A percentile compares a stretch with the other conserved stretches of the same genome.
Evolutionary conservation across 441 rosid genomes (phyloP).

Genomic region (Adansonia rubrostipa): DNA sequence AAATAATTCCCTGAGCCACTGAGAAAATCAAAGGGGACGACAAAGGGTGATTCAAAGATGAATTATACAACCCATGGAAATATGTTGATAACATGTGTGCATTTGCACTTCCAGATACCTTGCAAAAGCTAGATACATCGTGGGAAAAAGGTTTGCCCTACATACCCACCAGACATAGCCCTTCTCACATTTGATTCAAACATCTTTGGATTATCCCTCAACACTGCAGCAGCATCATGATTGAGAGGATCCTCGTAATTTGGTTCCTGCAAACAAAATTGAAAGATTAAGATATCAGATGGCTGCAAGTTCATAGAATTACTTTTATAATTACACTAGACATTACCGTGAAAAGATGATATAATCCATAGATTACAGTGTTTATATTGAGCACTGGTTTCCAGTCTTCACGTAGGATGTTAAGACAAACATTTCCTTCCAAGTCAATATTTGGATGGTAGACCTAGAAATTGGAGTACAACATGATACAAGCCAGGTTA

Average conservation of each 20-base stretch:
- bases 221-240: constrained; percentile 85
- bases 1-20: constrained; percentile 33
- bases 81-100: constrained; percentile 23
- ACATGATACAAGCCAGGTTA: background rate
- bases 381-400: constrained; percentile 93
- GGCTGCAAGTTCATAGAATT: background rate
- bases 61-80: constrained; percentile 39
- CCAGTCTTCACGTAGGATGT: constrained; percentile 95
- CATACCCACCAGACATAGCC: constrained; percentile 87
- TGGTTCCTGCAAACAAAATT: constrained; percentile 61
- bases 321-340: background rate
- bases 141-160: constrained; percentile 73
- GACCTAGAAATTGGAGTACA: constrained; percentile 51
- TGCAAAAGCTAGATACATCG: constrained; percentile 61
- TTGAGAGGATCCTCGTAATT: constrained; percentile 92
- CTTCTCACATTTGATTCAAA: constrained; percentile 79
- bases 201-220: constrained; percentile 79
- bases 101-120: constrained; percentile 22
- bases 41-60: constrained; percentile 32
- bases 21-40: constrained; percentile 30
- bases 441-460: constrained; percentile 94
- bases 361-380: constrained; percentile 85
- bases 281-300: background rate
- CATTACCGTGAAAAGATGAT: constrained; percentile 88
- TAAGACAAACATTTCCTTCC: constrained; percentile 96